Conservation (phyloP, 139 green algal species). For the Trebouxia sp. region DNA sequence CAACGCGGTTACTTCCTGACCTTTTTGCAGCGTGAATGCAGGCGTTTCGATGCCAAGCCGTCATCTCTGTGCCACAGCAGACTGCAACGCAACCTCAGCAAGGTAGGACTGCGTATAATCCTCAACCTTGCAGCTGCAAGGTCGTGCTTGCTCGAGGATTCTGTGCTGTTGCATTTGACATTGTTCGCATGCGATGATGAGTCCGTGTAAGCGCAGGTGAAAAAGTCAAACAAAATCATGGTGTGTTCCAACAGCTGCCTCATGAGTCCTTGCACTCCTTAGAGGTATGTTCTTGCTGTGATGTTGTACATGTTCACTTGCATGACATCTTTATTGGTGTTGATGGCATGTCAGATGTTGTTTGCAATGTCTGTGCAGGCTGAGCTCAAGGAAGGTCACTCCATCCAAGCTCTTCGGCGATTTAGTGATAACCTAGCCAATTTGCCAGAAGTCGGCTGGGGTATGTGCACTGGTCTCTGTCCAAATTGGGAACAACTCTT, state of each 20-base stretch:
- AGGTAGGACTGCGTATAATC: not conserved
- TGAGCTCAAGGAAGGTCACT: slow-evolving; percentile 73
- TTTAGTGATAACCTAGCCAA: slow-evolving; percentile 77
- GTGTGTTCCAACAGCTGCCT: not conserved
- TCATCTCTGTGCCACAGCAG: not conserved
- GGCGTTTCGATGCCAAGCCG: not conserved
- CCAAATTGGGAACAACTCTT: too few species aligned
- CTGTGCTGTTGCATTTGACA: not conserved
- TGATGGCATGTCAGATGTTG: not conserved
- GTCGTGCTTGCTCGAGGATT: not conserved
- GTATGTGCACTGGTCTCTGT: slow-evolving; percentile 39
- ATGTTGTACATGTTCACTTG: not conserved
- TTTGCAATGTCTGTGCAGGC: slow-evolving; percentile 47
- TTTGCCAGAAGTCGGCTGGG: slow-evolving; percentile 72
- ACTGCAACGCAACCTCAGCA: not conserved
- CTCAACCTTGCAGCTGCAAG: not conserved
- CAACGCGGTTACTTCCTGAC: not conserved
- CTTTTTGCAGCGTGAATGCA: not conserved
- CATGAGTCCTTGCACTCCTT: not conserved
- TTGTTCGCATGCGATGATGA: not conserved
- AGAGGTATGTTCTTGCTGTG: slow-evolving; percentile 9
- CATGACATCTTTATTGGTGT: not conserved
- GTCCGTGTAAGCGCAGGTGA: not conserved
- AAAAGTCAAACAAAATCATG: not conserved
- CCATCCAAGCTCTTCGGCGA: slow-evolving; percentile 70